Evolutionary conservation across 73 alveolate genomes (phyloP).

Genomic region (Stentor coeruleus): DNA sequence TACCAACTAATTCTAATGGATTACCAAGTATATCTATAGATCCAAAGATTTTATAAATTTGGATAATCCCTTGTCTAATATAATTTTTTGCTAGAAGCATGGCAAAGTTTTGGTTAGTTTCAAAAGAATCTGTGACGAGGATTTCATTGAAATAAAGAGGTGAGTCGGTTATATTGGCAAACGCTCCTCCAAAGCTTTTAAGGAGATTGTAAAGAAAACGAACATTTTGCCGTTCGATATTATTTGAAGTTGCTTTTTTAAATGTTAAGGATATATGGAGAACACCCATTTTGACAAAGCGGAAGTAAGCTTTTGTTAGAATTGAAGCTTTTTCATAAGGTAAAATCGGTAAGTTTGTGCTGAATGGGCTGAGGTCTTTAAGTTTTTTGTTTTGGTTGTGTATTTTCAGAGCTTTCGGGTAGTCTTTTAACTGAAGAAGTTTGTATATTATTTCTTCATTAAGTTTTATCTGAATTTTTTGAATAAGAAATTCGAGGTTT

Average conservation of each 20-base stretch:
- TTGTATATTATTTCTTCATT: conserved; percentile 4
- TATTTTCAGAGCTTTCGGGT: not conserved
- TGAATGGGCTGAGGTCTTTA: not conserved
- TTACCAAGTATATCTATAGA: conserved; percentile 80
- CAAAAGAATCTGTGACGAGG: conserved; percentile 36
- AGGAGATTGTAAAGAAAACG: conserved; percentile 44
- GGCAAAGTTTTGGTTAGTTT: conserved; percentile 31
- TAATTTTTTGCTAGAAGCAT: conserved; percentile 45
- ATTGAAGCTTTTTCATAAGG: not conserved
- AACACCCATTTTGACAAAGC: conserved; percentile 44
- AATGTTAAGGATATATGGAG: conserved; percentile 41
- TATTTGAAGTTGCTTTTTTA: conserved; percentile 9
- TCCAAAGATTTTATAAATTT: conserved; percentile 78
- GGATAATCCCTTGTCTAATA: conserved; percentile 62
- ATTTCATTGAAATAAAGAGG: conserved; percentile 48
- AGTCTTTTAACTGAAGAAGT: not conserved
- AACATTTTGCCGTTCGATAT: conserved; percentile 32
- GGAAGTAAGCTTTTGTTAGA: conserved; percentile 46
- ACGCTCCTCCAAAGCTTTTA: conserved; percentile 34
- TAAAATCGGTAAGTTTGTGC: not conserved
- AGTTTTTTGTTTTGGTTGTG: too few relatives aligned
- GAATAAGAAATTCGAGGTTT: conserved; percentile 31
- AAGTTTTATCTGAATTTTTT: not conserved
- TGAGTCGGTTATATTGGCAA: conserved; percentile 54
- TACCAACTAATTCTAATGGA: conserved; percentile 84